These are phyloP conservation scores for Crinitomyces ghanaensis DNA, from an alignment of 805 yeast genomes.

Conservation along the genomic window DNA sequence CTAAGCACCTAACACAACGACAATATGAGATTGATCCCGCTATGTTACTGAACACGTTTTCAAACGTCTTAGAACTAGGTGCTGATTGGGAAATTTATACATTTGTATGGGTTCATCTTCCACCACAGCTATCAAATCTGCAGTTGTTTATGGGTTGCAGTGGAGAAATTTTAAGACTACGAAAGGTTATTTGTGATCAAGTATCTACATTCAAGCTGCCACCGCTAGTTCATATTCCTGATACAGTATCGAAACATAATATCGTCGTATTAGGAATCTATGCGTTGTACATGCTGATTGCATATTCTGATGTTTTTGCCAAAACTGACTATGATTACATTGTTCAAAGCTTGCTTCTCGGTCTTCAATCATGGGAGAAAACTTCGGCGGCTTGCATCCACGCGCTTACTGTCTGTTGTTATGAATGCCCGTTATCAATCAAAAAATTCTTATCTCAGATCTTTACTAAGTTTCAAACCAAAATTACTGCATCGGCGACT, in stretches of 20 bases:
- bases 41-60: conserved; percentile 41
- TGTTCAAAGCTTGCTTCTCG: conserved; percentile 44
- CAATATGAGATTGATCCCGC: conserved; percentile 32
- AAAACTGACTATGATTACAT: conserved; percentile 52
- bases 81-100: conserved; percentile 65
- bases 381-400: conserved; percentile 72
- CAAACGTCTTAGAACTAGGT: conserved; percentile 39
- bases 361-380: conserved; percentile 49
- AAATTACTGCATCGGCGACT: conserved; percentile 58
- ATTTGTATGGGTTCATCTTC: conserved; percentile 52
- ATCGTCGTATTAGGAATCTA: conserved; percentile 55
- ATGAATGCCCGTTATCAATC: conserved; percentile 64
- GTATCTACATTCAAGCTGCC: conserved; percentile 31
- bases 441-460: conserved; percentile 59
- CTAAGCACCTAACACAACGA: conserved; percentile 2
- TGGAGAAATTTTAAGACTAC: conserved; percentile 32
- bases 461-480: conserved; percentile 60
- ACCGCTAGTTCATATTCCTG: conserved; percentile 33
- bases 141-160: conserved; percentile 36
- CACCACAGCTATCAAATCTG: conserved; percentile 56
- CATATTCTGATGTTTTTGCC: conserved; percentile 35
- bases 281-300: conserved; percentile 45
- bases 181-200: conserved; percentile 47
- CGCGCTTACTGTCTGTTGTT: conserved; percentile 64
- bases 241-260: conserved; percentile 42